phyloP scores from a whole-genome alignment of 805 yeast species.

The Lipomyces spencermartinsiae region DNA sequence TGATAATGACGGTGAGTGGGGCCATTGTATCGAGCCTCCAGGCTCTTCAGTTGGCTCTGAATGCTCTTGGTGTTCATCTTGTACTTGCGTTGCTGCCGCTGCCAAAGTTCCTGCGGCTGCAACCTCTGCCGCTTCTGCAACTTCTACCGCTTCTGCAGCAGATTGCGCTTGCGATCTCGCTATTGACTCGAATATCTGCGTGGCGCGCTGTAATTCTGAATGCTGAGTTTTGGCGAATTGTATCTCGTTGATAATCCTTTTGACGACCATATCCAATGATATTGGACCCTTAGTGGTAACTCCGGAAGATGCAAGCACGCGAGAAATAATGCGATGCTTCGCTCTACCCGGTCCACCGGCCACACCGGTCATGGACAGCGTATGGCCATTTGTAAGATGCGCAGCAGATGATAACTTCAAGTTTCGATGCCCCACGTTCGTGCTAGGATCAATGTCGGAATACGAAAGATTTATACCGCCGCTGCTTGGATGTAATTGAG shows the following conservation, averaged over 20 bases:
- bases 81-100: not conserved
- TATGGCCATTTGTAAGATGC: conserved; percentile 8
- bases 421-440: conserved; percentile 8
- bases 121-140: conserved; percentile 5
- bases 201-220: conserved; percentile 30
- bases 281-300: conserved; percentile 32
- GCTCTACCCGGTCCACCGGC: conserved; percentile 20
- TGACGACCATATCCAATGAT: conserved; percentile 35
- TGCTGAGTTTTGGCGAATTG: conserved; percentile 29
- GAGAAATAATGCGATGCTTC: conserved; percentile 32
- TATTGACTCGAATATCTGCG: conserved; percentile 26
- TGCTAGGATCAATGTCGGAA: conserved; percentile 21
- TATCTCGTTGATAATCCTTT: conserved; percentile 31
- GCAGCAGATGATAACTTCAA: not conserved
- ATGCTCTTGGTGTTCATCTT: not conserved
- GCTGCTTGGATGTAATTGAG: not conserved
- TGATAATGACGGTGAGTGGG: conserved; percentile 7
- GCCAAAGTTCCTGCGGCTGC: not conserved
- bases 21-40: not conserved
- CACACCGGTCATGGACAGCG: conserved; percentile 16
- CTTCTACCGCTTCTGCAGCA: conserved; percentile 8
- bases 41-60: not conserved
- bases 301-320: conserved; percentile 25
- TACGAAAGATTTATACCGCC: conserved; percentile 16
- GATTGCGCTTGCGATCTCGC: conserved; percentile 18